Evolutionary conservation across 768 basidiomycete genomes (phyloP), one percentile per base, ranked within the genome.

Genomic region (Pilatotrama ljubarskyi): DNA sequence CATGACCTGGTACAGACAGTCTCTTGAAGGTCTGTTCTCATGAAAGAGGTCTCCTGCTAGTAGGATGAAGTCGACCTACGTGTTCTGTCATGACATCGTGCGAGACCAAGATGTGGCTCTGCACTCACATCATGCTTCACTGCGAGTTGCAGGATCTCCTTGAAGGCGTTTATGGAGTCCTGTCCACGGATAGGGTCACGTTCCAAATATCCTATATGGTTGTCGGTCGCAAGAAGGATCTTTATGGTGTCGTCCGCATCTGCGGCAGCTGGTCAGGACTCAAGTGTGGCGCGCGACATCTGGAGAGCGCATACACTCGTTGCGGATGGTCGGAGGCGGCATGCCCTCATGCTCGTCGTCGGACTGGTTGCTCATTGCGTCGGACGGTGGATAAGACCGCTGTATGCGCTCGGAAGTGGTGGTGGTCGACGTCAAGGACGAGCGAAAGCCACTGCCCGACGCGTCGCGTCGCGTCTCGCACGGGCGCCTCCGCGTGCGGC

Each of bases 41-140:
- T 99, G 97, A 70, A 99, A 99, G 3, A 99, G 78, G 72, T 99
- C 97, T 8, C 97, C 97, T 14, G 90, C 96, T 7, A 98, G 85
- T 9, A 99, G 84, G 43, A 99, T 82, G 70, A 98, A 93, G 76
- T 99, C 97, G 55, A 98, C 96, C 93, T 96, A 17, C 26, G n/a
- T 37, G 38, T 24, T 14, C 36, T 26, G 40, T 22, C 20, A 24
- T 24, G 11, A 14, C 32, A 38, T 18, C 2, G 29, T 0, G 14
- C 18, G 22, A 22, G n/a, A 9, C 18, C 9, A 3, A 1, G n/a
- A 13, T n/a, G 20, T 18, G 32, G 18, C n/a, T 20, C 17, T n/a
- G 35, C 15, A 75, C 88, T 65, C 69, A 93, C 94, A 66, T 95
- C 88, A 65, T 92, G 77, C 66, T 95, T 95, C 15, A 89, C 85